These are phyloP conservation scores for Tricholoma flavovirens DNA, from an alignment of 768 basidiomycete genomes.

Conservation along the genomic window DNA sequence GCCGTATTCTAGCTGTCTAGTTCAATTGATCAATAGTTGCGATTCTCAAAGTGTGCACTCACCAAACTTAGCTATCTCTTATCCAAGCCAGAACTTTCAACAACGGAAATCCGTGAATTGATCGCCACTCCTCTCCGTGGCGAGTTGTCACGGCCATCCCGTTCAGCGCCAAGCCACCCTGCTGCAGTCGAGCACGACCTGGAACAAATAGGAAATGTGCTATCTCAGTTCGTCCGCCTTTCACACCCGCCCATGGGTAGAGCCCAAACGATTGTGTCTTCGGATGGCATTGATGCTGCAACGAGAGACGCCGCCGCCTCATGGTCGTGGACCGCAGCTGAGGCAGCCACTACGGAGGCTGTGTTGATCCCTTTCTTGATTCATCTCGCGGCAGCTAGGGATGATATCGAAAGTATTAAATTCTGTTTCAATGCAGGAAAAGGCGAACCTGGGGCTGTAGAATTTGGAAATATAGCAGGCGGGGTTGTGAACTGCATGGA, in stretches of 20 bases:
- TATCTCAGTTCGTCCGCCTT: slow-evolving; percentile 66
- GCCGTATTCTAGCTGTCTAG: slow-evolving; percentile 1
- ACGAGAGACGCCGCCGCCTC: slow-evolving; percentile 49
- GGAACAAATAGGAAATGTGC: slow-evolving; percentile 56
- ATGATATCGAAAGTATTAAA: slow-evolving; percentile 57
- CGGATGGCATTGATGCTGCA: slow-evolving; percentile 33
- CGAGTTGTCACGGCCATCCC: slow-evolving; percentile 64
- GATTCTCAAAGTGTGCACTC: slow-evolving; percentile 64
- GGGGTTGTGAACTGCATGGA: slow-evolving; percentile 74
- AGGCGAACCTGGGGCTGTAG: slow-evolving; percentile 20
- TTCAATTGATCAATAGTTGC: neutral
- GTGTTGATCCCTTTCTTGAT: slow-evolving; percentile 73
- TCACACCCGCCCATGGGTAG: slow-evolving; percentile 33
- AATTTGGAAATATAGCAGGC: slow-evolving; percentile 43
- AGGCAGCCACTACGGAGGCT: slow-evolving; percentile 63
- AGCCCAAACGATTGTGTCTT: slow-evolving; percentile 31
- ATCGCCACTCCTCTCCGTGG: slow-evolving; percentile 80
- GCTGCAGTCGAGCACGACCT: slow-evolving; percentile 41
- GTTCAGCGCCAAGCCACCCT: slow-evolving; percentile 37
- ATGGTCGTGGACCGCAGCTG: slow-evolving; percentile 76
- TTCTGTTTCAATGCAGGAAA: slow-evolving; percentile 48
- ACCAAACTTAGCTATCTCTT: slow-evolving; percentile 87
- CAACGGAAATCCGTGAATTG: slow-evolving; percentile 64
- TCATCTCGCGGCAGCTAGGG: slow-evolving; percentile 68
- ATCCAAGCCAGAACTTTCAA: slow-evolving; percentile 73